These are phyloP conservation scores for Metarhizium robertsii DNA, from an alignment of 2,329 filamentous ascomycete genomes.

Conservation along the genomic window DNA sequence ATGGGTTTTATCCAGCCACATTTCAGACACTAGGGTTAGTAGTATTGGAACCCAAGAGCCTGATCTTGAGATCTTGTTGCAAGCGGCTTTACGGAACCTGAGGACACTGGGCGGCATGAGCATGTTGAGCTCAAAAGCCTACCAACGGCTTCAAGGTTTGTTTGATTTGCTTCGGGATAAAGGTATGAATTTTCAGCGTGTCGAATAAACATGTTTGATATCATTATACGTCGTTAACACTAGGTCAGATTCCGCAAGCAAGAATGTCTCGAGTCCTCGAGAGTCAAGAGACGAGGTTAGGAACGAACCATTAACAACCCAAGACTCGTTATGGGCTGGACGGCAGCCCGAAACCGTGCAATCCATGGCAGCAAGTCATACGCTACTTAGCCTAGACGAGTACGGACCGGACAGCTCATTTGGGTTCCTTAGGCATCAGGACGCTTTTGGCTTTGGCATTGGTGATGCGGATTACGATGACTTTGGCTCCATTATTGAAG, in stretches of 20 bases:
- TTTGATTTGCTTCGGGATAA: not conserved
- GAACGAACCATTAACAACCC: not conserved
- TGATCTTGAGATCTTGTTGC: not conserved
- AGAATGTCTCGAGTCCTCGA: not conserved
- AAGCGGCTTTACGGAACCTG: not conserved
- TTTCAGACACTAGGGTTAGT: not conserved
- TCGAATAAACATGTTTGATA: not conserved
- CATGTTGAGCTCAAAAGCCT: not conserved
- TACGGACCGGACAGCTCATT: not conserved
- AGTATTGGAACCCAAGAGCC: not conserved
- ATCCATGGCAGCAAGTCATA: not conserved
- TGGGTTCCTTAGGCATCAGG: not conserved
- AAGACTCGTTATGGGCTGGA: not conserved
- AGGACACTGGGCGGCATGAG: not conserved
- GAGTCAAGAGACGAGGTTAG: not conserved
- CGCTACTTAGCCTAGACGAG: not conserved
- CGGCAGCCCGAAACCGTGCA: not conserved
- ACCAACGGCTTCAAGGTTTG: not conserved
- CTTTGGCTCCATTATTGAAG: no score
- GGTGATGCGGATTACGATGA: not conserved
- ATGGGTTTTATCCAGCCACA: not conserved
- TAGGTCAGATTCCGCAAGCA: not conserved
- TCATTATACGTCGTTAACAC: not conserved
- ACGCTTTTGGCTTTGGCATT: not conserved
- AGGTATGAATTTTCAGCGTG: not conserved